A percentile compares a stretch with the other conserved stretches of the same genome.
Conservation (phyloP, 2,329 filamentous ascomycete genomes). For the Aspergillus ochraceoroseus region DNA sequence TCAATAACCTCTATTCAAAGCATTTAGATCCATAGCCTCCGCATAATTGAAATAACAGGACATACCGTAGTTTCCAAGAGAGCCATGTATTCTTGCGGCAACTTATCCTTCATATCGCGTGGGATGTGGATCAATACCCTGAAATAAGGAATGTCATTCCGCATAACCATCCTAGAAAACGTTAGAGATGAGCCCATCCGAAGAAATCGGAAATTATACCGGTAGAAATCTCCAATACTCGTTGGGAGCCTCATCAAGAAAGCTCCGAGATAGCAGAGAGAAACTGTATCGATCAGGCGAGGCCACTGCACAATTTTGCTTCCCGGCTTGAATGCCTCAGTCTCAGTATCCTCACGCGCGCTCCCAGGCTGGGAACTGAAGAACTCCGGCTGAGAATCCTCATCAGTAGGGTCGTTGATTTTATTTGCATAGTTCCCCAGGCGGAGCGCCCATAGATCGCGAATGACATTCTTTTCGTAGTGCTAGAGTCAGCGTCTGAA, state of each 20-base stretch:
- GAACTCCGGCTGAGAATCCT: slow-evolving; percentile 44
- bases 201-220: no score
- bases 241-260: slow-evolving; percentile 70
- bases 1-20: slow-evolving; percentile 37
- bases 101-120: slow-evolving; percentile 42
- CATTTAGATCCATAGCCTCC: slow-evolving; percentile 5
- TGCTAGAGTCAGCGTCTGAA: slow-evolving; percentile 5
- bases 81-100: slow-evolving; percentile 40
- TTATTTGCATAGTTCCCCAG: slow-evolving; percentile 54
- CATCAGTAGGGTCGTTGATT: slow-evolving; percentile 37
- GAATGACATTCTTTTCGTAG: slow-evolving; percentile 54
- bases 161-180: slow-evolving; percentile 48
- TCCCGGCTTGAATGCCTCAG: slow-evolving; percentile 33
- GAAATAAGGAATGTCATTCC: slow-evolving; percentile 70
- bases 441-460: slow-evolving; percentile 79
- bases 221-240: slow-evolving; percentile 65
- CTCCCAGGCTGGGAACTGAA: slow-evolving; percentile 57
- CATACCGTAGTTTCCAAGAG: slow-evolving; percentile 40
- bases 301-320: slow-evolving; percentile 49
- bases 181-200: no score
- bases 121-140: slow-evolving; percentile 51
- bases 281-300: slow-evolving; percentile 67
- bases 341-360: slow-evolving; percentile 38
- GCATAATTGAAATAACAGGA: neutral
- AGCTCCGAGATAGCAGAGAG: slow-evolving; percentile 72